These are phyloP conservation scores for Irpex lacteus DNA, from an alignment of 1,284 basidiomycete species.

Conservation along the genomic window DNA sequence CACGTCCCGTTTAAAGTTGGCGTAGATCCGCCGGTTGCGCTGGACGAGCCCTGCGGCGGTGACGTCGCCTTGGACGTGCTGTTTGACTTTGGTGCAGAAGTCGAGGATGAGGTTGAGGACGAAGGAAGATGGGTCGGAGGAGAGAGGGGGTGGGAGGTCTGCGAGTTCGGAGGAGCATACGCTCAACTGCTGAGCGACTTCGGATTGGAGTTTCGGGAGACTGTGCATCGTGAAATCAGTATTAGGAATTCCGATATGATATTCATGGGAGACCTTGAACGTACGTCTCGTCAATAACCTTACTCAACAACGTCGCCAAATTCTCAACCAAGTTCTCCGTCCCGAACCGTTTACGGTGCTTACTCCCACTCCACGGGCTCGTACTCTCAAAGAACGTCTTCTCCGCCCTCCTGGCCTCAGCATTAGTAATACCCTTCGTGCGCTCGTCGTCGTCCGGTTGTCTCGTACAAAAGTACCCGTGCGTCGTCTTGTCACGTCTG, in stretches of 20 bases:
- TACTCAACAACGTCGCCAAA: slow-evolving; percentile 49
- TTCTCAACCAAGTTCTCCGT: slow-evolving; percentile 50
- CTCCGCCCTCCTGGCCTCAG: slow-evolving; percentile 39
- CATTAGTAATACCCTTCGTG: slow-evolving; percentile 30
- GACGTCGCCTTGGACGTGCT: slow-evolving; percentile 34
- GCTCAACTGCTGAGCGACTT: slow-evolving; percentile 37
- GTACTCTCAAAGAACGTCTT: slow-evolving; percentile 44
- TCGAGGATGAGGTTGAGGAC: slow-evolving; percentile 39
- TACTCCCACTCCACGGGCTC: slow-evolving; percentile 47
- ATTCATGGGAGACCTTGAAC: slow-evolving; percentile 17
- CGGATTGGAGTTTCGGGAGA: slow-evolving; percentile 37
- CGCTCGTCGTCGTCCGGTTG: slow-evolving; percentile 61
- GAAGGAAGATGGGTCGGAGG: slow-evolving; percentile 41
- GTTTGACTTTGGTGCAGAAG: slow-evolving; percentile 36
- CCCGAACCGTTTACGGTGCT: slow-evolving; percentile 47
- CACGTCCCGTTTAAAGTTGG: slow-evolving; percentile 33
- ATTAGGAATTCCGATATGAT: not conserved
- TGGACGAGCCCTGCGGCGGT: slow-evolving; percentile 34
- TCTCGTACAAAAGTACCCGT: slow-evolving; percentile 67
- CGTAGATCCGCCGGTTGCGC: slow-evolving; percentile 32
- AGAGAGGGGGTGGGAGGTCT: slow-evolving; percentile 39
- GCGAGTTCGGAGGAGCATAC: slow-evolving; percentile 35
- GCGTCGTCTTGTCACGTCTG: slow-evolving; percentile 37
- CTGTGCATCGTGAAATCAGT: slow-evolving; percentile 20
- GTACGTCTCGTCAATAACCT: slow-evolving; percentile 51